A percentile compares a stretch with the other conserved stretches of the same genome.
These are phyloP conservation scores for Collybiopsis confluens DNA, from an alignment of 768 basidiomycete species.

Conservation along the genomic window DNA sequence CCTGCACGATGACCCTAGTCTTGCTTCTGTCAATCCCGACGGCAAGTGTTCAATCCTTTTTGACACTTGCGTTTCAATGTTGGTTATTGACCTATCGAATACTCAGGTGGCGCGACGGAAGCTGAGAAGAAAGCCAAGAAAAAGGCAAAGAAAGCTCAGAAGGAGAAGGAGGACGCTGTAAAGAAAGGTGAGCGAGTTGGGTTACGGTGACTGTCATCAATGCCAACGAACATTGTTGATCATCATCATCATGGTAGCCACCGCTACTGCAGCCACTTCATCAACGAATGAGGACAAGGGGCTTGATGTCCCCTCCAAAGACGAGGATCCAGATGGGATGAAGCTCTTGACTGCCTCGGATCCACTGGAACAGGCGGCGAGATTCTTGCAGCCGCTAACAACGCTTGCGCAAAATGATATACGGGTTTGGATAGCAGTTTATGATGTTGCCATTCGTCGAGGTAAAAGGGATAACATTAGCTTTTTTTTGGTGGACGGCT, in stretches of 20 bases:
- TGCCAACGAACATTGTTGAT: too few relatives aligned
- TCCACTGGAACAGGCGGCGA: slow-evolving; percentile 72
- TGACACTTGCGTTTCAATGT: too few relatives aligned
- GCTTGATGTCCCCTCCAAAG: slow-evolving; percentile 55
- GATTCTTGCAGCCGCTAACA: slow-evolving; percentile 61
- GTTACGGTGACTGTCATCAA: too few relatives aligned
- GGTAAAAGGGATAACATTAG: slow-evolving; percentile 44
- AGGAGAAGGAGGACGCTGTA: slow-evolving; percentile 53
- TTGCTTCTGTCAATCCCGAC: slow-evolving; percentile 40
- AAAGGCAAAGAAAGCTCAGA: slow-evolving; percentile 78
- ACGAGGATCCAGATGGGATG: slow-evolving; percentile 82
- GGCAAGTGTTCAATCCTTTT: slow-evolving; percentile 25
- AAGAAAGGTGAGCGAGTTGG: slow-evolving; percentile 61
- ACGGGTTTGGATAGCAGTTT: slow-evolving; percentile 69
- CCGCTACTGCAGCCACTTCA: slow-evolving; percentile 28
- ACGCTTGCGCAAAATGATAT: slow-evolving; percentile 47
- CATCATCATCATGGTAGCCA: too few relatives aligned
- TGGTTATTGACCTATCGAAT: not conserved
- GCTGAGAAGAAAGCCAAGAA: slow-evolving; percentile 81
- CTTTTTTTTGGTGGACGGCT: not conserved
- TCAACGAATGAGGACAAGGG: slow-evolving; percentile 64
- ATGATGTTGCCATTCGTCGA: slow-evolving; percentile 79
- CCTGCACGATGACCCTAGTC: slow-evolving; percentile 66
- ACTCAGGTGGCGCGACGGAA: slow-evolving; percentile 42
- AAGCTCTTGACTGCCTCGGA: slow-evolving; percentile 61